Base-by-base conservation (phyloP, 75 land plant genomes). In the Gnetum montanum region DNA sequence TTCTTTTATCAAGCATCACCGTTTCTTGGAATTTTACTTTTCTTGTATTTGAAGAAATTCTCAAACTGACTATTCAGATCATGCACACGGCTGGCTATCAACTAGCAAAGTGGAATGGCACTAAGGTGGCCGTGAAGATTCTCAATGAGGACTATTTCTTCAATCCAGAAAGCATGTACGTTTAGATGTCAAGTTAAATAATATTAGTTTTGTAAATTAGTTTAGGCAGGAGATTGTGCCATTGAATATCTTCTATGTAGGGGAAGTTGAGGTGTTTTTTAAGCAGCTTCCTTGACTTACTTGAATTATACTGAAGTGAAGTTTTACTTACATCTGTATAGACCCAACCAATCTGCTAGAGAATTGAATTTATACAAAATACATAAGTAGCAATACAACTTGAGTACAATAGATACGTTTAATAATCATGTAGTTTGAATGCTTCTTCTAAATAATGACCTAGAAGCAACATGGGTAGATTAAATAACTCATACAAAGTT, bases 21-120 rank as follows among this genome's bases (percentile, higher is more conserved):
- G n/a, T n/a, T n/a, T n/a, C n/a, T n/a, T n/a, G n/a, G n/a, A n/a
- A n/a, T n/a, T n/a, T n/a, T n/a, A n/a, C n/a, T n/a, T n/a, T n/a
- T n/a, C n/a, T n/a, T n/a, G n/a, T n/a, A n/a, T n/a, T n/a, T n/a
- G n/a, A n/a, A n/a, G n/a, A n/a, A n/a, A n/a, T n/a, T n/a, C n/a
- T n/a, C n/a, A n/a, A n/a, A n/a, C n/a, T n/a, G n/a, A n/a, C n/a
- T n/a, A n/a, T n/a, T n/a, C n/a, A n/a, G n/a, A n/a, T n/a, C n/a
- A n/a, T n/a, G n/a, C n/a, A n/a, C n/a, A n/a, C n/a, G 90, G 85
- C 80, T 27, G 37, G 66, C 34, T 85, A 85, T 74, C 77, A 80
- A 69, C 72, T 83, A 29, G 98, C 92, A 25, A 95, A 78, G 51
- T 95, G 99, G 99, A 94, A 88, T 73, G 99, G 99, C 13, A 90